Percentiles rank a stretch among this genome's conserved stretches.
These are phyloP conservation scores for Zea luxurians DNA, from an alignment of 176 grass and related monocot genomes.

Conservation along the genomic window DNA sequence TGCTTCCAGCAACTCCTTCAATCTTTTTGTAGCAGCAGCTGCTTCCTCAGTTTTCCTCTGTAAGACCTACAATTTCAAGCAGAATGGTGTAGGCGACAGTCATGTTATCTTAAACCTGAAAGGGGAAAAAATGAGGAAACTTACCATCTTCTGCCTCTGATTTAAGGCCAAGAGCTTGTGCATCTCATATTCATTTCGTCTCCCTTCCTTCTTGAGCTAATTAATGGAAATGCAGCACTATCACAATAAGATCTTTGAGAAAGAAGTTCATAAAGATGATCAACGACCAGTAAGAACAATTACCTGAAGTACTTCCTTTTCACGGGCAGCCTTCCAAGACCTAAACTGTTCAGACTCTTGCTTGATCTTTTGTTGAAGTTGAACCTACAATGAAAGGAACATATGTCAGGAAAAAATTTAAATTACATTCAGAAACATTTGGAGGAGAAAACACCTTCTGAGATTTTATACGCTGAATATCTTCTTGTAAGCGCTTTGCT, in stretches of 20 bases:
- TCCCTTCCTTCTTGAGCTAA: conserved; percentile 93
- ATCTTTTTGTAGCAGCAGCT: conserved; percentile 67
- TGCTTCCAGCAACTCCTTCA: conserved; percentile 82
- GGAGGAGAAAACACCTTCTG: conserved; percentile 63
- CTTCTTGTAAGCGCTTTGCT: conserved; percentile 72
- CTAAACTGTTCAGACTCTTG: conserved; percentile 97
- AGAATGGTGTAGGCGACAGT: conserved; percentile 4
- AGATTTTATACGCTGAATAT: conserved; percentile 92
- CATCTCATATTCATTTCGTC: conserved; percentile 96
- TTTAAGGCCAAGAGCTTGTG: conserved; percentile 90
- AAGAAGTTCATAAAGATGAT: conserved; percentile 21
- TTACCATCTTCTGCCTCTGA: conserved; percentile 91
- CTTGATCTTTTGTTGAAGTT: conserved; percentile 98
- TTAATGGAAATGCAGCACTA: conserved; percentile 35
- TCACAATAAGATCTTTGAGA: conserved; percentile 6
- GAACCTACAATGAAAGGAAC: conserved; percentile 54
- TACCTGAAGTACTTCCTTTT: conserved; percentile 98
- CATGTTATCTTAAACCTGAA: conserved; percentile 1
- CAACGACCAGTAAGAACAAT: conserved; percentile 10
- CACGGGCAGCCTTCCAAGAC: conserved; percentile 86
- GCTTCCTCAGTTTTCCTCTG: conserved; percentile 98
- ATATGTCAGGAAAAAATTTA: conserved; percentile 9
- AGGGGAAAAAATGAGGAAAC: not conserved
- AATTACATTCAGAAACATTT: not conserved
- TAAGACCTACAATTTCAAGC: conserved; percentile 58